phyloP scores from a whole-genome alignment of 345 rosid genomes.

The Eucalyptus sp. region DNA sequence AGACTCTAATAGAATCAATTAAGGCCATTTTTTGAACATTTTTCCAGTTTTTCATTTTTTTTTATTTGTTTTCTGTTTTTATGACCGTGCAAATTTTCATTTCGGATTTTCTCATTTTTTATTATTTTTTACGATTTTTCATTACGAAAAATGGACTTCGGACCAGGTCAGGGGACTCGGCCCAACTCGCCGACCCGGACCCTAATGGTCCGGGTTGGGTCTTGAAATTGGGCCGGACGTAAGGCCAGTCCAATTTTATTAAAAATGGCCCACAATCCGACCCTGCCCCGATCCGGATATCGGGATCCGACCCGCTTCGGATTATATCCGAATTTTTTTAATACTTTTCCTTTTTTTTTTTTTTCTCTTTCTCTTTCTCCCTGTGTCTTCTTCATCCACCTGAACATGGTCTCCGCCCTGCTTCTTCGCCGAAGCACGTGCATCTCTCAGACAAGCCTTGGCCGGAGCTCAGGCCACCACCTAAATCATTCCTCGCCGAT shows the following conservation, averaged over 20 bases:
- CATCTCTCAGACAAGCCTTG: background rate
- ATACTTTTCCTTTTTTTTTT: too few relatives aligned
- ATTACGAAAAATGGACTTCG: background rate
- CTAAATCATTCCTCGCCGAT: background rate
- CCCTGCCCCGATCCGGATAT: background rate
- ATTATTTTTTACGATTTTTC: too few relatives aligned
- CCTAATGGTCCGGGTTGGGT: background rate
- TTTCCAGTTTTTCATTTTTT: background rate
- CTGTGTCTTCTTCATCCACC: background rate
- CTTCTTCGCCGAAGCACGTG: background rate
- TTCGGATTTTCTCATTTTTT: background rate
- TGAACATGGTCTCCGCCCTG: background rate
- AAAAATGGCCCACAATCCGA: background rate
- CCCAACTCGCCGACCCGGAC: background rate
- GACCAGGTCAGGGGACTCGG: background rate
- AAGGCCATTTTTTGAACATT: background rate
- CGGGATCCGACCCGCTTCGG: background rate
- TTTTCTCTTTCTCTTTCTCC: background rate
- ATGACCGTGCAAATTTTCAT: background rate
- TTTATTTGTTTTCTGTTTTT: background rate
- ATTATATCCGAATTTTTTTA: too few relatives aligned
- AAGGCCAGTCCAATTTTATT: background rate
- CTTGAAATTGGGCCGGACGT: background rate
- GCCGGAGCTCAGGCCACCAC: background rate
- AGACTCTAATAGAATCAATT: background rate